Conservation (phyloP, 2,329 filamentous ascomycete genomes). For the Aspergillus awamori region DNA sequence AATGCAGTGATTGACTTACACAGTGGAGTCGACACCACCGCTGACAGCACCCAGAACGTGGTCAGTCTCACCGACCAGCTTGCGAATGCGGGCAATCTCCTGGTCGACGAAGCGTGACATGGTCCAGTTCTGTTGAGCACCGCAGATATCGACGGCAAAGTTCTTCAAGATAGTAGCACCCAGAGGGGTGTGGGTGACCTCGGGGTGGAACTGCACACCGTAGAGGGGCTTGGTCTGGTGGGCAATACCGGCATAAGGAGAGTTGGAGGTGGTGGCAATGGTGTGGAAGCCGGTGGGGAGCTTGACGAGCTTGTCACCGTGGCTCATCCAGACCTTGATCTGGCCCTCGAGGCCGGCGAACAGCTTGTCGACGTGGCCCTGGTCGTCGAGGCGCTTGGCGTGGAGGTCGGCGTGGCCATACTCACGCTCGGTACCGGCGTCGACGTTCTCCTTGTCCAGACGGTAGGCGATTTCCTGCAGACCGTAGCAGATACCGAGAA, state of each 20-base stretch:
- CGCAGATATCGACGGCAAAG: constrained; percentile 82
- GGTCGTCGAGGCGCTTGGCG: constrained; percentile 58
- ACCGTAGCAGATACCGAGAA: constrained; percentile 65
- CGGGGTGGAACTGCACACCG: constrained; percentile 87
- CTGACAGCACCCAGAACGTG: constrained; percentile 81
- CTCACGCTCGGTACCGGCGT: constrained; percentile 67
- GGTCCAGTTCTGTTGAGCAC: constrained; percentile 74
- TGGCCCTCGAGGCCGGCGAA: constrained; percentile 75
- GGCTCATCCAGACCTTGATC: constrained; percentile 81
- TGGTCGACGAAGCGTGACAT: constrained; percentile 82
- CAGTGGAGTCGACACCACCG: constrained; percentile 87
- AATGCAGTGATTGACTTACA: constrained; percentile 40
- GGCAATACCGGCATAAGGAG: constrained; percentile 73
- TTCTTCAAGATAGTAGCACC: constrained; percentile 70
- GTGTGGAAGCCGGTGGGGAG: constrained; percentile 73
- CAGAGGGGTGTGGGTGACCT: constrained; percentile 65
- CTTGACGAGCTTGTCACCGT: constrained; percentile 79
- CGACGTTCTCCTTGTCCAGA: constrained; percentile 65
- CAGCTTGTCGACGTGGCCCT: constrained; percentile 69
- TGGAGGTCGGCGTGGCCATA: constrained; percentile 72
- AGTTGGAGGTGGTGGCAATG: constrained; percentile 75
- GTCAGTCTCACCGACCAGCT: constrained; percentile 76
- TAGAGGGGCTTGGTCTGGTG: constrained; percentile 66
- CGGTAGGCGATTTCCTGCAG: constrained; percentile 75
- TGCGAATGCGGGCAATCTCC: constrained; percentile 78